Evolutionary conservation across 2,329 filamentous ascomycete species (phyloP).

Genomic region (Alternaria sp.): DNA sequence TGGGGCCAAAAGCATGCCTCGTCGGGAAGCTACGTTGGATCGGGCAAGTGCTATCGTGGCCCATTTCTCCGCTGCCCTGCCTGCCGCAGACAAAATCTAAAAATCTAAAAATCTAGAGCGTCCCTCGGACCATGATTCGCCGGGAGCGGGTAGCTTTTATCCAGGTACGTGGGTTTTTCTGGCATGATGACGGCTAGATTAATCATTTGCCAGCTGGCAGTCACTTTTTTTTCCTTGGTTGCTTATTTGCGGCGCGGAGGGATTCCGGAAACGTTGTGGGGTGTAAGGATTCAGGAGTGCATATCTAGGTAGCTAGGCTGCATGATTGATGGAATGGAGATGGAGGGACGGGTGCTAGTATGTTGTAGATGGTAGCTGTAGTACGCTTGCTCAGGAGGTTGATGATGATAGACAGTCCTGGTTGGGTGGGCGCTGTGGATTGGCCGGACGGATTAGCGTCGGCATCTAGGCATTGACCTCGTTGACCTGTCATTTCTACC

Average conservation of each 20-base stretch:
- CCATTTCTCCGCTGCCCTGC: constrained; percentile 6
- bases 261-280: constrained; percentile 4
- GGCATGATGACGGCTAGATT: constrained; percentile 21
- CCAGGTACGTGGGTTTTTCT: constrained; percentile 17
- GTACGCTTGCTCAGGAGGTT: constrained; percentile 21
- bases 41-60: constrained; percentile 17
- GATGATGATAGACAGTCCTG: too few species aligned
- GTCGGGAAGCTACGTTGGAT: background rate
- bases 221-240: constrained; percentile 1
- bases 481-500: constrained; percentile 23
- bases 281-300: constrained; percentile 25
- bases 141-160: constrained; percentile 5
- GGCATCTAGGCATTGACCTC: constrained; percentile 20
- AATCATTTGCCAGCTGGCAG: constrained; percentile 17
- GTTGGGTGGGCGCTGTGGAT: too few species aligned
- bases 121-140: constrained; percentile 10
- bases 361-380: background rate
- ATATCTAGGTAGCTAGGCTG: background rate
- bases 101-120: background rate
- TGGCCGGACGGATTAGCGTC: constrained; percentile 26
- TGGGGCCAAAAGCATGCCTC: constrained; percentile 12
- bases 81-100: background rate
- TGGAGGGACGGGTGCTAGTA: background rate
- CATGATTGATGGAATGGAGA: background rate
- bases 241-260: constrained; percentile 18